Evolutionary conservation across 2,329 filamentous ascomycete species (phyloP).

Genomic region (Clarireedia paspali): DNA sequence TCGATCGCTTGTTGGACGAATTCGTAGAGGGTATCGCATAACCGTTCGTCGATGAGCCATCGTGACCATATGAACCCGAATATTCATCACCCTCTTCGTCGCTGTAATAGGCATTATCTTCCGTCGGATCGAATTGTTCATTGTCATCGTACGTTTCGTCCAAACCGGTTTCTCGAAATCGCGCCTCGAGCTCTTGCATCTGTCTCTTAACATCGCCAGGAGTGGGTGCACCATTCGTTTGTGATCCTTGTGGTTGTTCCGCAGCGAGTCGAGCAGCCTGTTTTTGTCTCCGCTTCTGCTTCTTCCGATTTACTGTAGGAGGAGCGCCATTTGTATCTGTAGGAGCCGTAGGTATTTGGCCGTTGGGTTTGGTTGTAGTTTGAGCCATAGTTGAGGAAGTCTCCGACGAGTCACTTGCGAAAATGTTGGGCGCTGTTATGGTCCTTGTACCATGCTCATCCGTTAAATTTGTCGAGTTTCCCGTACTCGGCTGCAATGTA

Average conservation of each 20-base stretch:
- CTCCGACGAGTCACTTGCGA: conserved; percentile 42
- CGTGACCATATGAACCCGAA: conserved; percentile 28
- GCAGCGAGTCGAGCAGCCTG: conserved; percentile 33
- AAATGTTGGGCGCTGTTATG: conserved; percentile 55
- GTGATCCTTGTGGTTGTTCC: conserved; percentile 19
- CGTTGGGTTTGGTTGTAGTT: conserved; percentile 26
- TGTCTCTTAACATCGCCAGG: conserved; percentile 16
- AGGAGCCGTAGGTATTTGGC: conserved; percentile 21
- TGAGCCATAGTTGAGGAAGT: conserved; percentile 39
- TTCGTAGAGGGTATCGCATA: conserved; percentile 22
- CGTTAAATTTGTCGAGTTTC: conserved; percentile 51
- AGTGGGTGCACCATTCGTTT: conserved; percentile 18
- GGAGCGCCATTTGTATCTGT: conserved; percentile 29
- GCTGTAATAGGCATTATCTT: conserved; percentile 48
- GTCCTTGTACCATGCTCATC: conserved; percentile 65
- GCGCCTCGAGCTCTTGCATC: conserved; percentile 25
- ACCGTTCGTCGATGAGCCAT: conserved; percentile 27
- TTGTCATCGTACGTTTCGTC: conserved; percentile 23
- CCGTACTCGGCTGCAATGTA: conserved; percentile 44
- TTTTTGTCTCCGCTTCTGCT: conserved; percentile 88
- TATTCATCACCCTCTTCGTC: conserved; percentile 40
- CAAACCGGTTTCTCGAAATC: conserved; percentile 23
- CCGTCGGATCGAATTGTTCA: conserved; percentile 36
- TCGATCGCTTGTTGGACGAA: conserved; percentile 29
- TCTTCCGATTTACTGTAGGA: conserved; percentile 75